phyloP scores from a whole-genome alignment of 202 grass and related monocot genomes.

The Cymbopogon flexuosus region DNA sequence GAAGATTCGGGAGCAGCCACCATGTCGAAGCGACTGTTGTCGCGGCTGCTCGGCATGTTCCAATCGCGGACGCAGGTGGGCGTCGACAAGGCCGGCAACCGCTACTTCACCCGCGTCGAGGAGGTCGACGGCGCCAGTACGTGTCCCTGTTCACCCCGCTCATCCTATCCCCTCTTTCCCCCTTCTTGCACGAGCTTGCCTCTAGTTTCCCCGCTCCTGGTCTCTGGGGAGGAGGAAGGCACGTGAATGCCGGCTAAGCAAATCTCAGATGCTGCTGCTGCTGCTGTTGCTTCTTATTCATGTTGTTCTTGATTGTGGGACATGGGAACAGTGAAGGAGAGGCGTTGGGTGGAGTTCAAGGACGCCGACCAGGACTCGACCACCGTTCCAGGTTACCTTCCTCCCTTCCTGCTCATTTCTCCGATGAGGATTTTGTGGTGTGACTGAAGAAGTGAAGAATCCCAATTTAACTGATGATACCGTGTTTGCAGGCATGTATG shows the following conservation, averaged over 20 bases:
- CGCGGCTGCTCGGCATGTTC: slow-evolving; percentile 62
- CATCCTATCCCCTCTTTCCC: neutral
- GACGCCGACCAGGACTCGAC: slow-evolving; percentile 66
- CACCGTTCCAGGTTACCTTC: slow-evolving; percentile 65
- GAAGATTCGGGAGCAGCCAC: slow-evolving; percentile 13
- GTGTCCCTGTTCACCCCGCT: neutral
- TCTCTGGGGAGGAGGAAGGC: neutral
- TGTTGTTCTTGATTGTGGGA: neutral
- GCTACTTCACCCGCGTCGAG: slow-evolving; percentile 73
- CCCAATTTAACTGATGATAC: neutral
- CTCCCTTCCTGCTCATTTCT: neutral
- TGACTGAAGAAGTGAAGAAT: neutral
- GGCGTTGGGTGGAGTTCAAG: slow-evolving; percentile 90
- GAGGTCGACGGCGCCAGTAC: slow-evolving; percentile 66
- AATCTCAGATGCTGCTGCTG: slow-evolving; percentile 1
- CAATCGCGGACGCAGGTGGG: slow-evolving; percentile 61
- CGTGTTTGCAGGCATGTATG: slow-evolving; percentile 45
- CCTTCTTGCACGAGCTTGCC: neutral
- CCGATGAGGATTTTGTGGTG: neutral
- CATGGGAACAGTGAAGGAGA: slow-evolving; percentile 59
- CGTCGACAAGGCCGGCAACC: slow-evolving; percentile 71
- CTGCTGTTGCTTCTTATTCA: slow-evolving; percentile 1
- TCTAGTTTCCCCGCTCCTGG: neutral
- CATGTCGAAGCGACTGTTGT: slow-evolving; percentile 68
- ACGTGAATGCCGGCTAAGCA: neutral